Evolutionary conservation across 2,329 filamentous ascomycete genomes (phyloP).

Genomic region (Xylaria polymorpha): DNA sequence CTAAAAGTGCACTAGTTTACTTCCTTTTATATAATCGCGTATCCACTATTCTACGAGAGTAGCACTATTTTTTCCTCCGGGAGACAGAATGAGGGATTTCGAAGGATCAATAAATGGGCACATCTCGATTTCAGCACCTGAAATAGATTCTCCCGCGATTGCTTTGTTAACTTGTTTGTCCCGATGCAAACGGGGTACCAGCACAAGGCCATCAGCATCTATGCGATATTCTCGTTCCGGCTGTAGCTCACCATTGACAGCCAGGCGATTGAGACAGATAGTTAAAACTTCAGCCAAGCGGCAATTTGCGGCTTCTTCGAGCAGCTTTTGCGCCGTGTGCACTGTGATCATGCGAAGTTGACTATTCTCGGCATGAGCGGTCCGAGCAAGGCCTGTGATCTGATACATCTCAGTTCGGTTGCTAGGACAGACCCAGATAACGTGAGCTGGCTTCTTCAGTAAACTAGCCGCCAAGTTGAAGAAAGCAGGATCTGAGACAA

Average conservation of each 20-base stretch:
- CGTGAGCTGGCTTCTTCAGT: slow-evolving; percentile 15
- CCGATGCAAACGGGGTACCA: slow-evolving; percentile 36
- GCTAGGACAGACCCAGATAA: slow-evolving; percentile 38
- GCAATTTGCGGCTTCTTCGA: not conserved
- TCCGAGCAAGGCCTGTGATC: slow-evolving; percentile 38
- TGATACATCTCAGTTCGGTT: slow-evolving; percentile 35
- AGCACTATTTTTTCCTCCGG: too few relatives aligned
- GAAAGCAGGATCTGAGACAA: slow-evolving; percentile 19
- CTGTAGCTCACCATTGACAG: not conserved
- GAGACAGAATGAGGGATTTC: slow-evolving; percentile 3
- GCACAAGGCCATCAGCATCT: slow-evolving; percentile 14
- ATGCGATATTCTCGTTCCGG: slow-evolving; percentile 38
- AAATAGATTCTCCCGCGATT: not conserved
- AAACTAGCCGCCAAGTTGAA: slow-evolving; percentile 13
- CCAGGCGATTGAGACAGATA: too few relatives aligned
- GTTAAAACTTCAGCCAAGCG: too few relatives aligned
- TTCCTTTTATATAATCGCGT: too few relatives aligned
- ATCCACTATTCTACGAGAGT: too few relatives aligned
- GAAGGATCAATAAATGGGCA: slow-evolving; percentile 8
- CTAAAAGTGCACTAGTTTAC: too few relatives aligned
- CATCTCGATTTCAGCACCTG: not conserved
- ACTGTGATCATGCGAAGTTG: slow-evolving; percentile 33
- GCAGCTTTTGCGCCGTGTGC: slow-evolving; percentile 21
- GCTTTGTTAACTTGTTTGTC: slow-evolving; percentile 32
- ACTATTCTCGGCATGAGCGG: slow-evolving; percentile 41